Evolutionary conservation across 306 rosid genomes (phyloP).

Genomic region (Acmispon strigosus): DNA sequence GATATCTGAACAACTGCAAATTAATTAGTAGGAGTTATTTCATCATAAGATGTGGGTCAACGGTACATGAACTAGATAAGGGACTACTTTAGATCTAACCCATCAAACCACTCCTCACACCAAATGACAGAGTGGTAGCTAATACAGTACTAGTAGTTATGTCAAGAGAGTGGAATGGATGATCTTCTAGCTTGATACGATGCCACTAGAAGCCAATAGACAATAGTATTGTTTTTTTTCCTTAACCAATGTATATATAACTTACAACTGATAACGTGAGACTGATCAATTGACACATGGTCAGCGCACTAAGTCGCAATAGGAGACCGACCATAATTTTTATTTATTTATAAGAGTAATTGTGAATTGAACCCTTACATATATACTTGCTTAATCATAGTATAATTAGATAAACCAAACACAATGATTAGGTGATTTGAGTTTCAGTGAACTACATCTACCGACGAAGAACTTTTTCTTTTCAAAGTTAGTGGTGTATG

Average conservation of each 20-base stretch:
- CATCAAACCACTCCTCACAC: slow-evolving; percentile 20
- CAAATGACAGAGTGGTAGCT: slow-evolving; percentile 3
- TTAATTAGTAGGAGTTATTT: neutral
- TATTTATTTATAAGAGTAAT: too few relatives aligned
- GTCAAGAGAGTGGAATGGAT: neutral
- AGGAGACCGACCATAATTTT: too few relatives aligned
- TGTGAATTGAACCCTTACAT: too few relatives aligned
- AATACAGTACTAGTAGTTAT: neutral
- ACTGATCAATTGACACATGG: too few relatives aligned
- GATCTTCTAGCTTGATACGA: neutral
- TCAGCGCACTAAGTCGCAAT: too few relatives aligned
- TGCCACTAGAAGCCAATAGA: neutral
- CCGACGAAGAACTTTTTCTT: neutral
- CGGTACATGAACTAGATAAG: slow-evolving; percentile 24
- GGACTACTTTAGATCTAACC: slow-evolving; percentile 23
- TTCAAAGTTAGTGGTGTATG: neutral
- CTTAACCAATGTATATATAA: too few relatives aligned
- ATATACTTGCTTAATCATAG: too few relatives aligned
- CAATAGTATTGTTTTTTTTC: neutral
- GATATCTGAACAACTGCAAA: slow-evolving; percentile 7
- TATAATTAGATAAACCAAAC: neutral
- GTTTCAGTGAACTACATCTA: slow-evolving; percentile 1
- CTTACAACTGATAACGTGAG: too few relatives aligned
- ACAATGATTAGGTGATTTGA: neutral
- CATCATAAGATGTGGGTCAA: slow-evolving; percentile 32